Evolutionary conservation across 73 alveolate species (phyloP), one percentile per base, ranked within the genome.

Genomic region (Paramecium caudatum): DNA sequence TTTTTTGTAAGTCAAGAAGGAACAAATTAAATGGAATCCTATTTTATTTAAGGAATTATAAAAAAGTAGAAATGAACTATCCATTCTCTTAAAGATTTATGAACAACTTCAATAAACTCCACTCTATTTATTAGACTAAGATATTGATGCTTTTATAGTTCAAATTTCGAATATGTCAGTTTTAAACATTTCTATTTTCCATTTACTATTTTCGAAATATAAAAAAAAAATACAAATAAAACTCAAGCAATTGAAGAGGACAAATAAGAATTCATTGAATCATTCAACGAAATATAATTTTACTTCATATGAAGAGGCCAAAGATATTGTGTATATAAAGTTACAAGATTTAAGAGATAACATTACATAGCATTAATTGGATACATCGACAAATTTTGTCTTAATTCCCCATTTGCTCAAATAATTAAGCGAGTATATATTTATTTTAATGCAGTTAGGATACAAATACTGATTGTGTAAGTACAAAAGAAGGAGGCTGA

Each of bases 61-160:
- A 55, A 55, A 17, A 9, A 55, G 80, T 55, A 55, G 80, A 21
- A 55, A 55, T 27, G 80, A 19, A 4, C 30, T 55, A 55, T 27
- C 30, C 2, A 23, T 21, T 4, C 9, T 55, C 9, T 55, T 55
- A 13, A 27, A 21, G 5, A 55, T 55, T 55, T 55, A 55, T 9
- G 30, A 55, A 27, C 46, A 55, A 55, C 23, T 55, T 12, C 23
- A 55, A 10, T 1, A 19, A 0, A 7, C 80, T 0, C 46, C 23
- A 12, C 23, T 55, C 13, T 5, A 10, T 9, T 55, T 55, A 10
- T 55, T 23, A 9, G 80, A 55, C 30, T 10, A 10, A 19, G 80
- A 55, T 23, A 55, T 55, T 55, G 80, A 17, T 55, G 80, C 80
- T 23, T 55, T 55, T 21, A 23, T 27, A 55, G 12, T 55, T 3